Base-by-base conservation (phyloP, 2,329 filamentous ascomycete species). In the Penicillium oxalicum region DNA sequence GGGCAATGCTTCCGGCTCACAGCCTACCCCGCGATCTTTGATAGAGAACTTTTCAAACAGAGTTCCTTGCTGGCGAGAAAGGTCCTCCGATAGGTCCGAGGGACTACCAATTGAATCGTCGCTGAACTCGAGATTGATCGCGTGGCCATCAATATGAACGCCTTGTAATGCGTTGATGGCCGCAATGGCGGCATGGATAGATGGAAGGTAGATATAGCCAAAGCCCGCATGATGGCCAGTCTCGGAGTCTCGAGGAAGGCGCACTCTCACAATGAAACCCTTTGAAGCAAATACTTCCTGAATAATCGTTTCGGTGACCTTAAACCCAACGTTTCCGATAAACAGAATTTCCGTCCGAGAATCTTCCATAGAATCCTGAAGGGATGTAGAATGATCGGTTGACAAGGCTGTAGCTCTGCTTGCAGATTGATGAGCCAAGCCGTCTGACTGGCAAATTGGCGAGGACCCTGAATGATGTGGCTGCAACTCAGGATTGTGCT, bases 41-140 rank as follows among this genome's bases (percentile, higher is more conserved):
- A 8, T n/a, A 8, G 43, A 26, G 18, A 38, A 45, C 12, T 13
- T 33, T 28, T 39, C 43, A 26, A 38, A 39, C 2, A 45, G 27
- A 39, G 43, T 45, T 5, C 27, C 25, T 18, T 25, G 42, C 24
- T 44, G 40, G 26, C 26, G 8, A 9, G n/a, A 8, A 18, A 37
- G 27, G 34, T 11, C 26, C 4, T 51, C 42, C 28, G 27, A 60
- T 32, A 32, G 34, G 37, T 18, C 51, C 40, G 52, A 36, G 29
- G 37, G 37, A 27, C 52, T 44, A 44, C 64, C 61, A 2, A 62
- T 59, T 6, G 54, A 45, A 48, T 57, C 56, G 38, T 70, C 61
- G 46, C 64, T 68, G 44, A 64, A 66, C 47, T 72, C 69, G 25
- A 72, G 55, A 48, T 71, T 71, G 44, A 72, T 67, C 5, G 65